Base-by-base conservation (phyloP, 2,329 filamentous ascomycete species). In the Raffaelea deltoideospora region DNA sequence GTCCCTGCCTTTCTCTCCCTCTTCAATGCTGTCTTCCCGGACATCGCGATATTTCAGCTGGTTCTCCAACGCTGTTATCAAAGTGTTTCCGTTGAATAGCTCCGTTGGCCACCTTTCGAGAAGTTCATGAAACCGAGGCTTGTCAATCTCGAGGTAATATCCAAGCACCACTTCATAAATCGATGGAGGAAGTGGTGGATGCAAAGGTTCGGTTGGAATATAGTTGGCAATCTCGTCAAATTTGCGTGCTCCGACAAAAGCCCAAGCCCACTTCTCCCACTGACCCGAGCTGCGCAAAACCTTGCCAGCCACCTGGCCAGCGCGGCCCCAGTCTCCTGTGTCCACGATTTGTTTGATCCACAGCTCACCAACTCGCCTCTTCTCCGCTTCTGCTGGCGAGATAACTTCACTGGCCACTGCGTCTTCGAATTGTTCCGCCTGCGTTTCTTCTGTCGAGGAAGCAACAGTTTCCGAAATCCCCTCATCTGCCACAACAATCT, bases 201-300 rank as follows among this genome's bases (percentile, higher is more conserved):
- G 72, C 53, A 92, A 67, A n/a, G 76, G 73, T 37, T 77, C 70
- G 1, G 72, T 76, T 0, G 90, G 90, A 22, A 98, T 82, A 49
- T 80, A 77, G 26, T 80, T 70, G 5, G 82, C 80, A 42, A 98
- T 94, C 47, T 94, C 87, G 52, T 95, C 84, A 48, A 93, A 85
- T 50, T 77, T 85, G 44, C 83, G 72, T 3, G 82, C 80, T 29
- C 85, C 79, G 8, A 86, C 84, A 58, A 98, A 98, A 0, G 74
- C 79, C 74, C 82, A 92, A 5, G 92, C 80, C 86, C 88, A 96
- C 49, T 92, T 84, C 58, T 96, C 87, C 90, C 90, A 98, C 47
- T 79, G 67, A 33, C 79, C 67, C 1, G 85, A 75, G 1, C 79
- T 84, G 31, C 76, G 76, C 1, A 98, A 64, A 1, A 95, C 87